phyloP scores from a whole-genome alignment of 306 rosid genomes.

The Trifolium dubium region DNA sequence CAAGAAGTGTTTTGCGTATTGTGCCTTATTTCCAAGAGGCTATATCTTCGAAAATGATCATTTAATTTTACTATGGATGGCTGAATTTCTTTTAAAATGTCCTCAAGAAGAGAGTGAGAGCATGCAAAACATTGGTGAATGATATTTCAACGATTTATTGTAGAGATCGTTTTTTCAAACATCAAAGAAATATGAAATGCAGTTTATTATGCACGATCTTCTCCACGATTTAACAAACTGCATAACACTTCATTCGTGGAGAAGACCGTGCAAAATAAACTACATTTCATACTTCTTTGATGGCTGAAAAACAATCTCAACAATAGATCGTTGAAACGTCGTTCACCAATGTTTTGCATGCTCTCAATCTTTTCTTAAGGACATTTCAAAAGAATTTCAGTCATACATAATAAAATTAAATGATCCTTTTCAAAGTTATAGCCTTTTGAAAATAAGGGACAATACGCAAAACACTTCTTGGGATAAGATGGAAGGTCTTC shows the following conservation, averaged over 20 bases:
- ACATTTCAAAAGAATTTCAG: too few species aligned
- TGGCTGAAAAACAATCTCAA: constrained; percentile 28
- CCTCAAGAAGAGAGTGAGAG: not conserved
- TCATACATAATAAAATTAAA: not conserved
- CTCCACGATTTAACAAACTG: constrained; percentile 29
- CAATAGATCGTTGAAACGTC: constrained; percentile 21
- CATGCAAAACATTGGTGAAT: not conserved
- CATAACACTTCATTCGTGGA: too few species aligned
- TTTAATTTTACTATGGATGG: not conserved
- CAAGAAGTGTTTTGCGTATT: not conserved
- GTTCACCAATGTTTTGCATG: not conserved
- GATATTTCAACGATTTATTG: constrained; percentile 21
- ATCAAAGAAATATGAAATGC: not conserved
- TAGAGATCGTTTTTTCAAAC: constrained; percentile 29
- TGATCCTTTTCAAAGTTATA: not conserved
- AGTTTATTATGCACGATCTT: constrained; percentile 12
- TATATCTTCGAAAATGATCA: not conserved
- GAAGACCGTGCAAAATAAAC: constrained; percentile 14
- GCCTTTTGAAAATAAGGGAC: not conserved
- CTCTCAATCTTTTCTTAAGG: not conserved
- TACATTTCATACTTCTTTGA: fast-evolving
- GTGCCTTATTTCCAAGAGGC: not conserved
- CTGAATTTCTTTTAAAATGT: too few species aligned
- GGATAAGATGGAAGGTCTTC: not conserved
- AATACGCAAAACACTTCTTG: not conserved